A percentile compares a stretch with the other conserved stretches of the same genome.
Evolutionary conservation across 176 grass and related monocot genomes (phyloP).

Genomic region (Carex cristatella): DNA sequence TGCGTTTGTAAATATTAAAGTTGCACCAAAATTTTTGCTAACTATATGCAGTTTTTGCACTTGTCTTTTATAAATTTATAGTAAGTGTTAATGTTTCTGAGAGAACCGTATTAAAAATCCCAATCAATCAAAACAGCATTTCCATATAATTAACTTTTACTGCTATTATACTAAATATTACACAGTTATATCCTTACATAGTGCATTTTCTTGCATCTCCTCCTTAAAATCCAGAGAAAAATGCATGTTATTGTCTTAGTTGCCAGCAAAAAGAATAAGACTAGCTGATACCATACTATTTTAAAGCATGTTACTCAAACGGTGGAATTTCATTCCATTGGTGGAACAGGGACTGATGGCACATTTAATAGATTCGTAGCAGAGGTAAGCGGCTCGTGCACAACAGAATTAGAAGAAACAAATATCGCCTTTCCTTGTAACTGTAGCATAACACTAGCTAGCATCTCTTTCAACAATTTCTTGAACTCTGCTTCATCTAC

Average conservation of each 20-base stretch:
- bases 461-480: slow-evolving; percentile 49
- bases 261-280: background rate
- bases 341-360: background rate
- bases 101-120: too few relatives aligned
- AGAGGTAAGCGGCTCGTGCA: slow-evolving; percentile 51
- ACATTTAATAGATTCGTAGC: slow-evolving; percentile 24
- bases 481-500: slow-evolving; percentile 58
- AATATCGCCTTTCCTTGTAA: slow-evolving; percentile 50
- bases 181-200: background rate
- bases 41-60: background rate
- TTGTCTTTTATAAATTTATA: too few relatives aligned
- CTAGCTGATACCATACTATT: background rate
- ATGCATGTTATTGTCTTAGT: background rate
- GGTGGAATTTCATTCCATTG: background rate
- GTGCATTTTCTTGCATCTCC: slow-evolving; percentile 10
- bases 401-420: slow-evolving; percentile 55
- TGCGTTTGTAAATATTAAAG: background rate
- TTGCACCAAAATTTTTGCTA: background rate
- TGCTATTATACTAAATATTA: background rate
- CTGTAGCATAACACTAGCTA: slow-evolving; percentile 52
- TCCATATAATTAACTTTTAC: background rate
- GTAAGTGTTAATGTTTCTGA: background rate
- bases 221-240: background rate
- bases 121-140: background rate
- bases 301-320: background rate